These are phyloP conservation scores for Candida sp. DNA, from an alignment of 1,139 yeast species.

Conservation along the genomic window DNA sequence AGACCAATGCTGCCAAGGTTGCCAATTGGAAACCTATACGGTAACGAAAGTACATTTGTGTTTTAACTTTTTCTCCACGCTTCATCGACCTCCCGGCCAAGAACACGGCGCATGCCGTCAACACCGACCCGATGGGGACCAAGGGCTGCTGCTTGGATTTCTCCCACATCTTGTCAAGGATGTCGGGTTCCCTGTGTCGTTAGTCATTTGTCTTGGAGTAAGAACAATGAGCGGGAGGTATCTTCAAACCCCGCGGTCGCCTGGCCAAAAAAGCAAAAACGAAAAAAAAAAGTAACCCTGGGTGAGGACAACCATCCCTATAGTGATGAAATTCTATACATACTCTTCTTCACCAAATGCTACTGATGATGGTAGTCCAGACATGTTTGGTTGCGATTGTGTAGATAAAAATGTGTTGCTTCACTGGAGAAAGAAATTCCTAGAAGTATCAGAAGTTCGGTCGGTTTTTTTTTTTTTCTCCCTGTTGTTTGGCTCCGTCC, in stretches of 20 bases:
- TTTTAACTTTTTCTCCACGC: constrained; percentile 71
- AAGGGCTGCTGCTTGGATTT: constrained; percentile 74
- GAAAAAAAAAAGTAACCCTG: background rate
- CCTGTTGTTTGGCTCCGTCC: background rate
- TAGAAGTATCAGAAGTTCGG: background rate
- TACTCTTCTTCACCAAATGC: constrained; percentile 30
- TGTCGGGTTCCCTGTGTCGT: constrained; percentile 31
- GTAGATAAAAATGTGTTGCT: background rate
- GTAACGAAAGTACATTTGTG: constrained; percentile 89
- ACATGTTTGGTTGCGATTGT: constrained; percentile 14
- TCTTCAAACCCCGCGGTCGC: constrained; percentile 10
- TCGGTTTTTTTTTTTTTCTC: background rate
- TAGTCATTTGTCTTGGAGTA: background rate
- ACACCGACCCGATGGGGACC: constrained; percentile 80
- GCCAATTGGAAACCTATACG: constrained; percentile 88
- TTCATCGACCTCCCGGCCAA: constrained; percentile 80
- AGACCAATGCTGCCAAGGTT: constrained; percentile 80
- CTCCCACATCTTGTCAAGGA: constrained; percentile 32
- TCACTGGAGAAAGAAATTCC: background rate
- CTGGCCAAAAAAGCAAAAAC: background rate
- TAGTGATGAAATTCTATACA: constrained; percentile 10
- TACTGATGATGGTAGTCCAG: constrained; percentile 27
- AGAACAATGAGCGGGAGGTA: background rate
- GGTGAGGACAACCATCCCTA: background rate
- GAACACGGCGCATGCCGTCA: constrained; percentile 81